These are phyloP conservation scores for Pyricularia sp. DNA, from an alignment of 2,329 filamentous ascomycete genomes.

Conservation along the genomic window DNA sequence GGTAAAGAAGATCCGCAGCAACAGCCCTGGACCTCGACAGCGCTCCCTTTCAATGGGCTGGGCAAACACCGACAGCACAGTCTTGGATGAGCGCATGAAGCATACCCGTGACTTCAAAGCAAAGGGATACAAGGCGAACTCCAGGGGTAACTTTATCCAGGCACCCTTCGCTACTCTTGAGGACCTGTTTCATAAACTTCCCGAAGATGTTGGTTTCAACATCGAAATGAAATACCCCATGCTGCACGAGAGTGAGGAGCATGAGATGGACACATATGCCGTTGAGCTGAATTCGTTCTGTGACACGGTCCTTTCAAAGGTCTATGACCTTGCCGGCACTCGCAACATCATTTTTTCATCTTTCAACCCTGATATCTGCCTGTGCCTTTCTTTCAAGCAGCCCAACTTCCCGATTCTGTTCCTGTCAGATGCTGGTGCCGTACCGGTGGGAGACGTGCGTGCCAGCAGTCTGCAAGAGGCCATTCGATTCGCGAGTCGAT, in stretches of 20 bases:
- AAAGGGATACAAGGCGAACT: constrained; percentile 94
- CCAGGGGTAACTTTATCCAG: constrained; percentile 88
- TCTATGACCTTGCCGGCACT: constrained; percentile 74
- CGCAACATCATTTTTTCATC: constrained; percentile 96
- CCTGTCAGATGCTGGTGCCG: constrained; percentile 80
- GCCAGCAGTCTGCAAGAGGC: constrained; percentile 91
- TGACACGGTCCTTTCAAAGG: constrained; percentile 81
- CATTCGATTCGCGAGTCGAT: constrained; percentile 84
- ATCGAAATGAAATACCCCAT: constrained; percentile 99
- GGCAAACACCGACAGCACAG: constrained; percentile 17
- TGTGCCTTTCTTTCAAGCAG: constrained; percentile 93
- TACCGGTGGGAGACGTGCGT: constrained; percentile 74
- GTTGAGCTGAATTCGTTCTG: constrained; percentile 96
- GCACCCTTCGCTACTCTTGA: constrained; percentile 92
- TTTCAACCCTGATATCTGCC: constrained; percentile 95
- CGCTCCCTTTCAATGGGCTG: constrained; percentile 48
- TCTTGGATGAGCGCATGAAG: constrained; percentile 78
- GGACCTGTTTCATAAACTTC: constrained; percentile 81
- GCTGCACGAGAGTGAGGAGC: constrained; percentile 88
- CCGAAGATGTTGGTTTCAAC: constrained; percentile 83
- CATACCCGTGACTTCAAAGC: constrained; percentile 91
- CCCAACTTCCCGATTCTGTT: constrained; percentile 94
- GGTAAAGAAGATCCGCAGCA: constrained; percentile 19
- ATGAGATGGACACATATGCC: constrained; percentile 94
- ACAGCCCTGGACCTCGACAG: constrained; percentile 23